Evolutionary conservation across 495 filamentous ascomycete species (phyloP).

Genomic region (Aspergillus homomorphus): DNA sequence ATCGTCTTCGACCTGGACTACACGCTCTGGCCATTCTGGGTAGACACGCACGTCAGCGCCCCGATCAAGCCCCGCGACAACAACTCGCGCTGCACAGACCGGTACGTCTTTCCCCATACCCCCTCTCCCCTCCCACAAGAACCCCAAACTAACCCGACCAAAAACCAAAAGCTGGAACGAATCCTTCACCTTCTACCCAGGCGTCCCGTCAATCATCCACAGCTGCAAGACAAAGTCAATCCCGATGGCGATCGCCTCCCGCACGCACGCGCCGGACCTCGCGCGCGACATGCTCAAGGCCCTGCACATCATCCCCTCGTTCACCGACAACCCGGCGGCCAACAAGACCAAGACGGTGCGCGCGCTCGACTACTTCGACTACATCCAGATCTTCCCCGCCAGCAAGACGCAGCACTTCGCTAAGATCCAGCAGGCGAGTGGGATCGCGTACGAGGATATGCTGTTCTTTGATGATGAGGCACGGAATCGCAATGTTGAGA

Average conservation of each 20-base stretch:
- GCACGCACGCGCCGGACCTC: slow-evolving; percentile 76
- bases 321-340: slow-evolving; percentile 38
- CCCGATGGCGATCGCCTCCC: slow-evolving; percentile 72
- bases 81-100: slow-evolving; percentile 52
- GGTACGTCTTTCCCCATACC: slow-evolving; percentile 26
- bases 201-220: slow-evolving; percentile 69
- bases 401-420: slow-evolving; percentile 85
- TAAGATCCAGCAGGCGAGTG: slow-evolving; percentile 62
- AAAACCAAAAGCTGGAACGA: slow-evolving; percentile 59
- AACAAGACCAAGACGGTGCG: slow-evolving; percentile 38
- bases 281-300: slow-evolving; percentile 76
- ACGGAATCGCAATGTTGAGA: slow-evolving; percentile 82
- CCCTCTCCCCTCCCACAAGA: not conserved
- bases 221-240: slow-evolving; percentile 57
- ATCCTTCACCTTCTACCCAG: slow-evolving; percentile 74
- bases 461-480: slow-evolving; percentile 95
- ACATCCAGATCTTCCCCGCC: slow-evolving; percentile 82
- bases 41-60: slow-evolving; percentile 83
- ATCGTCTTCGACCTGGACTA: slow-evolving; percentile 96
- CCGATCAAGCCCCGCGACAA: slow-evolving; percentile 66
- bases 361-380: slow-evolving; percentile 76
- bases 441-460: slow-evolving; percentile 72
- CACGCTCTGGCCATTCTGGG: slow-evolving; percentile 97
- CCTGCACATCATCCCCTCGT: slow-evolving; percentile 60
- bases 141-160: slow-evolving; percentile 9